Evolutionary conservation across 108 stramenopile genomes (phyloP).

Genomic region (Phaeodactylum tricornutum): DNA sequence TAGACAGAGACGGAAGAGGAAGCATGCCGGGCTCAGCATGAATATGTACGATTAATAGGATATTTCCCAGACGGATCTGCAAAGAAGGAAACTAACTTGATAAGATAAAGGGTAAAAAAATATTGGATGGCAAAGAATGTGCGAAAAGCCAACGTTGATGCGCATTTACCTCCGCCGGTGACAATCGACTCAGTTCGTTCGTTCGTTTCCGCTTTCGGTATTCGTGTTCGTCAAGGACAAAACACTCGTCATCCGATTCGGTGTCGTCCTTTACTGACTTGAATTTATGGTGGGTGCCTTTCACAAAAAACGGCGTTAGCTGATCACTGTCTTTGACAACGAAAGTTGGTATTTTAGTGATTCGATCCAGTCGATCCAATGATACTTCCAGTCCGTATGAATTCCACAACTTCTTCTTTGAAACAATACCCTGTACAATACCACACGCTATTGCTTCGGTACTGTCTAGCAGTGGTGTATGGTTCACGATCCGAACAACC

Average conservation of each 20-base stretch:
- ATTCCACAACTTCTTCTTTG: constrained; percentile 48
- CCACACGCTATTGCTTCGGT: constrained; percentile 72
- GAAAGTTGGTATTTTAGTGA: constrained; percentile 28
- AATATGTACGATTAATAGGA: constrained; percentile 60
- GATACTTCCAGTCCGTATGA: constrained; percentile 59
- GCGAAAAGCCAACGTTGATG: neutral
- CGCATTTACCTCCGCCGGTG: neutral
- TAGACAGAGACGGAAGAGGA: constrained; percentile 77
- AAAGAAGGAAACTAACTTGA: constrained; percentile 42
- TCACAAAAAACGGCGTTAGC: constrained; percentile 57
- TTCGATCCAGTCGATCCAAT: neutral
- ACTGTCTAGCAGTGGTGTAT: constrained; percentile 70
- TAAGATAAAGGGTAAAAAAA: neutral
- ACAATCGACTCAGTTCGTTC: neutral
- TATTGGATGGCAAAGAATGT: no score
- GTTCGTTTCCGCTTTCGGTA: neutral
- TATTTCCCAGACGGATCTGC: constrained; percentile 51
- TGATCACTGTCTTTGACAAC: constrained; percentile 56
- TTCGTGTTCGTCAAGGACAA: constrained; percentile 2
- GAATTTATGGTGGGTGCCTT: constrained; percentile 22
- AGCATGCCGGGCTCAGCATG: constrained; percentile 54
- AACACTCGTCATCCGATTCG: constrained; percentile 9
- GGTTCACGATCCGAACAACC: constrained; percentile 76
- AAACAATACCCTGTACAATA: constrained; percentile 43
- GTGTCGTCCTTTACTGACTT: constrained; percentile 7